Base-by-base conservation (phyloP, 2,329 filamentous ascomycete genomes). In the Exophiala sideris region DNA sequence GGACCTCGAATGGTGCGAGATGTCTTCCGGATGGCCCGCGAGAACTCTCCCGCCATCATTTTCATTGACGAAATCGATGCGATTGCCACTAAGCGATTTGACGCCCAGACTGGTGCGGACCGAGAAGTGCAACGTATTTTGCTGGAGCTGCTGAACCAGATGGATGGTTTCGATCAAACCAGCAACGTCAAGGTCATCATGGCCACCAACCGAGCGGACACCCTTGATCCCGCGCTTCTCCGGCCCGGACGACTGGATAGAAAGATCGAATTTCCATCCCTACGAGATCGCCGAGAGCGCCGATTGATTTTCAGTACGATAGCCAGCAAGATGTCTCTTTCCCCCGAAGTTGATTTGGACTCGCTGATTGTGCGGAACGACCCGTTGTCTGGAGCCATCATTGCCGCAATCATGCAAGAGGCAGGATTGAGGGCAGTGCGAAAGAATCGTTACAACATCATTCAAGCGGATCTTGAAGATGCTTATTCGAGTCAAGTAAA, bases 101-200 rank as follows among this genome's bases (percentile, higher is more conserved):
- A 99, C 70, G 94, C 94, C 20, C 94, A 99, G 75, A 99, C 94
- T 3, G 94, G 94, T 71, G 94, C 94, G 62, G 94, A 99, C 70
- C 85, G 94, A 76, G 94, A 99, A 75, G 94, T 99, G 12, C 94
- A 99, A 78, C 92, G 94, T 81, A 99, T 99, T 68, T 79, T 99
- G 56, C 86, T 99, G 57, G 94, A 99, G 73, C 79, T 99, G 63
- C 86, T 99, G 61, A 99, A 99, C 77, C 94, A 99, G 76, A 99
- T 99, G 94, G 94, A 99, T 71, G 94, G 94, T 62, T 99, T 99
- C 78, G 94, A 99, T 73, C 94, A 99, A 75, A 96, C 91, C 0
- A 89, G 90, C 71, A 99, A 99, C 73, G 94, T 99, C 75, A 99
- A 99, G 79, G 94, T 99, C 71, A 99, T 99, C 77, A 99, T 99